Base-by-base conservation (phyloP, 139 green algal genomes). In the Picochlorum sp. region DNA sequence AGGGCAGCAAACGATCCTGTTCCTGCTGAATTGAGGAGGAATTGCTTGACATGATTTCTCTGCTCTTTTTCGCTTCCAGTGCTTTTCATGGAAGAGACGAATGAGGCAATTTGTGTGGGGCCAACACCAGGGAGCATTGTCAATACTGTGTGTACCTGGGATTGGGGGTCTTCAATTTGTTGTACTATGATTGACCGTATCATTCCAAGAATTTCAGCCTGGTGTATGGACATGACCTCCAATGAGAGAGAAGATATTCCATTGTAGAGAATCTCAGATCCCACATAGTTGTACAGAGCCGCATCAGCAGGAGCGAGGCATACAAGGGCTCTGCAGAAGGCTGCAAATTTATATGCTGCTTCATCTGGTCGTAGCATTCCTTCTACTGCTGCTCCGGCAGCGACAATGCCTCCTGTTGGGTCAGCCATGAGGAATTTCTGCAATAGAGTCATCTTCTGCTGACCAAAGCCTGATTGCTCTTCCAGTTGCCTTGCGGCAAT, bases 301-400 rank as follows among this genome's bases (percentile, higher is more conserved):
- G 38, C 21, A 44, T 82, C 63, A 6, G 44, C 21, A 5, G 37
- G 47, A 2, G 73, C 66, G 44, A 81, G 45, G 15, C 14, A 20
- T 16, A 77, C 74, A 5, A 81, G 41, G 20, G 63, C 59, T 34
- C 70, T 69, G 58, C 61, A 74, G 21, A 77, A 60, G 41, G 59
- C 57, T 41, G 64, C 65, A 70, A 75, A 75, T 38, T 80, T 79
- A 62, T 38, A 51, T 1, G 79, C 80, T 13, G 66, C 51, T 4
- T 87, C 72, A 67, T 95, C 87, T 3, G 80, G 86, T 82, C 84
- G 91, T 59, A 65, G 74, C 61, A 94, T 73, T 10, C 77, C 87
- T 4, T 57, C 24, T 4, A 88, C 73, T 2, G 76, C 84, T 2
- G 73, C 78, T 6, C 55, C 62, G 30, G 85, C 66, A 1, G 72